phyloP scores from a whole-genome alignment of 306 rosid genomes.

The Vigna hirtella region DNA sequence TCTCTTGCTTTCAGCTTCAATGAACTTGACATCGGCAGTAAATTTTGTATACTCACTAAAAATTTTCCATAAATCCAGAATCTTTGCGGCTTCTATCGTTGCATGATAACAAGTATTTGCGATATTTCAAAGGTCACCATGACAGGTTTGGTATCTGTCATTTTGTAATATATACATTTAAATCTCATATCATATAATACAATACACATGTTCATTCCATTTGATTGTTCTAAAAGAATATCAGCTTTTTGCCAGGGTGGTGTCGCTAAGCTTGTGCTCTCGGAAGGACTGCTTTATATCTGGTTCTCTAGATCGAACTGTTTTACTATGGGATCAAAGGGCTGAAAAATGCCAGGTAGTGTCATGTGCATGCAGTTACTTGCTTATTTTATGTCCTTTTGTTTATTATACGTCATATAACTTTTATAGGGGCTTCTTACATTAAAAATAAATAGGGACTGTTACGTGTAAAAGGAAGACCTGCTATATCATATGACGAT shows the following conservation, averaged over 20 bases:
- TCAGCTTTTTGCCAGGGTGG: slow-evolving; percentile 62
- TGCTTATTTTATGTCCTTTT: slow-evolving; percentile 34
- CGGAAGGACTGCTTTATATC: slow-evolving; percentile 91
- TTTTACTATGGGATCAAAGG: slow-evolving; percentile 95
- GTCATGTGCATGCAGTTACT: slow-evolving; percentile 31
- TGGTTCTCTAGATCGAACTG: slow-evolving; percentile 93
- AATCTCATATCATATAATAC: background rate
- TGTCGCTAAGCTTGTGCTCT: slow-evolving; percentile 90
- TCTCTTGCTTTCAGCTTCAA: slow-evolving; percentile 28
- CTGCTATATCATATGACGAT: slow-evolving; percentile 91
- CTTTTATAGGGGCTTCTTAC: slow-evolving; percentile 39
- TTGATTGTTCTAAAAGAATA: background rate
- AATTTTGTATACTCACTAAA: slow-evolving; percentile 34
- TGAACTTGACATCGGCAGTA: background rate
- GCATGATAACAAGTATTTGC: slow-evolving; percentile 93
- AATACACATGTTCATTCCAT: background rate
- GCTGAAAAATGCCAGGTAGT: slow-evolving; percentile 93
- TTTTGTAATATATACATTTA: slow-evolving; percentile 7
- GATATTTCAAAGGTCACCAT: slow-evolving; percentile 97
- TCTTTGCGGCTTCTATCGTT: slow-evolving; percentile 89
- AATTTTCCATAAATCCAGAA: slow-evolving; percentile 57
- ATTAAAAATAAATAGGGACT: slow-evolving; percentile 69
- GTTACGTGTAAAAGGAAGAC: slow-evolving; percentile 93
- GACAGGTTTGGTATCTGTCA: slow-evolving; percentile 68
- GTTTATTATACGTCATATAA: slow-evolving; percentile 39